Base-by-base conservation (phyloP, 2,329 filamentous ascomycete genomes). In the Ploettnerulaceae sp. region DNA sequence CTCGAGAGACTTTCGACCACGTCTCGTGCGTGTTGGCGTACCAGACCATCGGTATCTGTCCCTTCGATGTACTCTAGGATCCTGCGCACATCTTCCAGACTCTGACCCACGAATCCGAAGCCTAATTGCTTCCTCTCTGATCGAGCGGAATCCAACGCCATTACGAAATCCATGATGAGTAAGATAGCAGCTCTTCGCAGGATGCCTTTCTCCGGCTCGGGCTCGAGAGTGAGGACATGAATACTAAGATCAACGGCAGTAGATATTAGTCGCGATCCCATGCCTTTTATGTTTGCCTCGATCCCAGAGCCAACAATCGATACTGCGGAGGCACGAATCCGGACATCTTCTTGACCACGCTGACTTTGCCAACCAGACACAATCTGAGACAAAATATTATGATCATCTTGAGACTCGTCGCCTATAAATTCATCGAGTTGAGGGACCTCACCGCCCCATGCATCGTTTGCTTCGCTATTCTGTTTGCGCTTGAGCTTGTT, bases 21-120 rank as follows among this genome's bases (percentile, higher is more conserved):
- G 56, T 81, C 81, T 24, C 66, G 67, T 2, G 82, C 82, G 63
- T 89, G 83, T 56, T 81, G 73, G 52, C 73, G 73, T 8, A 86
- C 84, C 32, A 89, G 66, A 0, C 76, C 82, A 60, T 89, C 85
- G 18, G 71, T 74, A 63, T 89, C 85, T 18, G 79, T 81, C 29
- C 68, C 71, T 5, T 73, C 71, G n/a, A 86, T 71, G 63, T 87
- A 89, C 41, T 67, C 65, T 31, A 89, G 61, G 7, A 82, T 75
- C 37, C 76, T 71, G 56, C 73, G 64, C n/a, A 88, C 74, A 45
- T 87, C 80, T 21, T 73, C 70, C 40, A 77, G 71, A 57, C 76
- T 82, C 51, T 71, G 66, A 12, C 73, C 69, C 2, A 71, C 75
- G 32, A 81, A 66, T 1, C 74, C 76, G 49, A 81, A 79, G 0